These are phyloP conservation scores for Oryza meyeriana DNA, from an alignment of 176 grass and related monocot species.

Conservation along the genomic window DNA sequence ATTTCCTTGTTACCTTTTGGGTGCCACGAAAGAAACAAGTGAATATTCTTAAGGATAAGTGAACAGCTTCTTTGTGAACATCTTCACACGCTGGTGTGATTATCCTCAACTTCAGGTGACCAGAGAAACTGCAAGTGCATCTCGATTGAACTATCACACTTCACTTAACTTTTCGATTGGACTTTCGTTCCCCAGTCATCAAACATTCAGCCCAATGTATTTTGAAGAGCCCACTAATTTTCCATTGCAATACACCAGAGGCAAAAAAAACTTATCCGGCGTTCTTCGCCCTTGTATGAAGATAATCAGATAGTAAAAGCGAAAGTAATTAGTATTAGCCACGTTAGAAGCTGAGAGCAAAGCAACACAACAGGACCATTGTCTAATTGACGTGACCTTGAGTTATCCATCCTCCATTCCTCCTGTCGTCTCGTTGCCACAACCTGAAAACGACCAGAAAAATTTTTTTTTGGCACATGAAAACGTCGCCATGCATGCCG, in stretches of 20 bases:
- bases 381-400: too few relatives aligned
- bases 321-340: background rate
- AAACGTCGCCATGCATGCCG: background rate
- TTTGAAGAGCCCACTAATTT: too few relatives aligned
- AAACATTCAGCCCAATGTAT: too few relatives aligned
- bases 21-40: background rate
- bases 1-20: background rate
- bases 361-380: too few relatives aligned
- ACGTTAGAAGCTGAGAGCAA: too few relatives aligned
- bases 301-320: too few relatives aligned
- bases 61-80: background rate
- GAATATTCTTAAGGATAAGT: background rate
- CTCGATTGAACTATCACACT: background rate
- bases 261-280: too few relatives aligned
- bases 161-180: background rate
- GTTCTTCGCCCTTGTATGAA: too few relatives aligned
- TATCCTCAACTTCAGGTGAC: background rate
- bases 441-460: background rate
- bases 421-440: background rate
- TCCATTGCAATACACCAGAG: too few relatives aligned
- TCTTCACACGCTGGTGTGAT: background rate
- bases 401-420: too few relatives aligned
- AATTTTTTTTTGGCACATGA: background rate
- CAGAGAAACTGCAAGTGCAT: background rate
- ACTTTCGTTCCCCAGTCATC: too few relatives aligned